Conservation (phyloP, 768 basidiomycete species). For the Kwoniella botswanensis region DNA sequence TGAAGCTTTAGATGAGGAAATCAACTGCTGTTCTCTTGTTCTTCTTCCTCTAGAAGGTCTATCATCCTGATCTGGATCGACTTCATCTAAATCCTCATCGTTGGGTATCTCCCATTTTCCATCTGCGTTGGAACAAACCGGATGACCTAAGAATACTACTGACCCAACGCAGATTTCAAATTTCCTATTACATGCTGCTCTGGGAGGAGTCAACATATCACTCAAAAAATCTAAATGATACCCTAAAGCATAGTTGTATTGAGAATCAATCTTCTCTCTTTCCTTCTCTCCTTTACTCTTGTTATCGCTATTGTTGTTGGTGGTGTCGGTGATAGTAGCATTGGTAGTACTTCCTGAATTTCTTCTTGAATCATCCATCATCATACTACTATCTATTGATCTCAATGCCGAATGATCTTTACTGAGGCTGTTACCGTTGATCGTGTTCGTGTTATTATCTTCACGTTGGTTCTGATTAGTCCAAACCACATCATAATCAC, state of each 20-base stretch:
- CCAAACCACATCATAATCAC: slow-evolving; percentile 30
- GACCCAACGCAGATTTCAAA: slow-evolving; percentile 92
- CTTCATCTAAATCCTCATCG: slow-evolving; percentile 51
- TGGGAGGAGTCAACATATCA: slow-evolving; percentile 74
- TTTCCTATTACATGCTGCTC: slow-evolving; percentile 85
- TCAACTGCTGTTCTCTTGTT: slow-evolving; percentile 19
- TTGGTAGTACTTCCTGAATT: slow-evolving; percentile 20
- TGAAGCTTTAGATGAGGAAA: slow-evolving; percentile 1
- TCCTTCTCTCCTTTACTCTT: slow-evolving; percentile 7
- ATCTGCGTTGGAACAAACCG: slow-evolving; percentile 77
- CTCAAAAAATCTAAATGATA: slow-evolving; percentile 82
- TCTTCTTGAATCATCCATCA: slow-evolving; percentile 18
- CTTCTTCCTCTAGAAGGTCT: slow-evolving; percentile 26
- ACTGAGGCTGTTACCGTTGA: slow-evolving; percentile 1
- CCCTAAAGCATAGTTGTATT: slow-evolving; percentile 67
- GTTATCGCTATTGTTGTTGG: slow-evolving; percentile 3
- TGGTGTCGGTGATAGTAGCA: background rate
- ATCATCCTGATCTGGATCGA: slow-evolving; percentile 44
- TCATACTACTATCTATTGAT: slow-evolving; percentile 12
- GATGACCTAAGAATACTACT: slow-evolving; percentile 91
- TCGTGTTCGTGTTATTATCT: slow-evolving; percentile 7
- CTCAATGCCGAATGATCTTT: slow-evolving; percentile 4
- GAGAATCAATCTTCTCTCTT: slow-evolving; percentile 32
- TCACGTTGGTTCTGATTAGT: slow-evolving; percentile 9
- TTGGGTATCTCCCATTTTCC: slow-evolving; percentile 69